Conservation (phyloP, 495 filamentous ascomycete species). For the Xylaria longipes region DNA sequence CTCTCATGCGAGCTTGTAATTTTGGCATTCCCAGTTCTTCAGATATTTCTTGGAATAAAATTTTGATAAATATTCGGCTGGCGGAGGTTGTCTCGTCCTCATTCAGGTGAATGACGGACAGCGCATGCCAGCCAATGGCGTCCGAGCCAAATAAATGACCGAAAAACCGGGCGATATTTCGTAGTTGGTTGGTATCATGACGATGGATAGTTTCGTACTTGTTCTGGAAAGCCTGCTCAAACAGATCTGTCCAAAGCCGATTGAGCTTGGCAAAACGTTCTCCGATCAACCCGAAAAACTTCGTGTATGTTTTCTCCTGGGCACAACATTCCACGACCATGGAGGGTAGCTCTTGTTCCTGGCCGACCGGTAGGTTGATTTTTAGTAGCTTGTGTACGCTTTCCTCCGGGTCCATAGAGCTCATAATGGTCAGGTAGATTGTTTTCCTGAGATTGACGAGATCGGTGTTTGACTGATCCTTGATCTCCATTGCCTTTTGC, state of each 20-base stretch:
- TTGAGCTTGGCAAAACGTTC: conserved; percentile 96
- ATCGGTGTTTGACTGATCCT: conserved; percentile 95
- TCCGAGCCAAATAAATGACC: conserved; percentile 87
- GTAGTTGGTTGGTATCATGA: conserved; percentile 90
- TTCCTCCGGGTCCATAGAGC: conserved; percentile 92
- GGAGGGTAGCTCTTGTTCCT: conserved; percentile 87
- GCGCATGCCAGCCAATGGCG: conserved; percentile 88
- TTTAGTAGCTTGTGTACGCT: conserved; percentile 94
- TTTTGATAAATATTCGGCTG: conserved; percentile 97
- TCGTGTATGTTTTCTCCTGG: conserved; percentile 93
- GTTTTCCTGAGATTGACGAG: conserved; percentile 90
- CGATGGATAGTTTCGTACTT: conserved; percentile 98
- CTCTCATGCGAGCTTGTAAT: conserved; percentile 74
- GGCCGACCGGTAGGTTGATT: conserved; percentile 82
- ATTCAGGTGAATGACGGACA: conserved; percentile 85
- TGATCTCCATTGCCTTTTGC: conserved; percentile 82
- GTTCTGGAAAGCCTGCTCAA: conserved; percentile 84
- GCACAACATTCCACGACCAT: conserved; percentile 98
- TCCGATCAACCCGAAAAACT: conserved; percentile 93
- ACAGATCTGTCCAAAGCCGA: conserved; percentile 89
- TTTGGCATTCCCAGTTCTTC: conserved; percentile 85
- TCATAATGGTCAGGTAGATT: conserved; percentile 98
- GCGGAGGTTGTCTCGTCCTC: conserved; percentile 96
- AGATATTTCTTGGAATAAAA: conserved; percentile 89
- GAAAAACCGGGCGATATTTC: conserved; percentile 95